Evolutionary conservation across 306 rosid species (phyloP).

Genomic region (Quercus bicolor): DNA sequence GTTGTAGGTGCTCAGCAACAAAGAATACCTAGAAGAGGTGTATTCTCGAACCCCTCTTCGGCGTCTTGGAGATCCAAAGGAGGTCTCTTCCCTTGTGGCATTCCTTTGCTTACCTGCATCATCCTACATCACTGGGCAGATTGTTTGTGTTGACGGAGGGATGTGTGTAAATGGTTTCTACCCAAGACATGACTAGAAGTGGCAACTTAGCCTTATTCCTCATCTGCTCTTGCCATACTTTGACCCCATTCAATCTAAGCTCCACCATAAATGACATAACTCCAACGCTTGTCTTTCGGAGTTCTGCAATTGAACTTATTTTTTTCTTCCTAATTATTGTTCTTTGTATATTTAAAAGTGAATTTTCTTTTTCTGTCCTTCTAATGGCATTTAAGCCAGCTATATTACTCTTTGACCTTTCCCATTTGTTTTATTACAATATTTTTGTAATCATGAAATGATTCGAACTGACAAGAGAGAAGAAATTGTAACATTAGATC

Average conservation of each 20-base stretch:
- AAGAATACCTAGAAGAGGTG: slow-evolving; percentile 60
- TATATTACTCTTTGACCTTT: neutral
- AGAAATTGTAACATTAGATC: neutral
- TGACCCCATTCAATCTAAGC: neutral
- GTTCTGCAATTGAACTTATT: neutral
- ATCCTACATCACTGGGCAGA: slow-evolving; percentile 73
- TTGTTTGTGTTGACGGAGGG: slow-evolving; percentile 76
- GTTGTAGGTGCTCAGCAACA: slow-evolving; percentile 56
- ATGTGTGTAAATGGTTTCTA: slow-evolving; percentile 64
- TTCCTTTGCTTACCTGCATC: slow-evolving; percentile 80
- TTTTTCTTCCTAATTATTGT: neutral
- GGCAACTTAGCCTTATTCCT: slow-evolving; percentile 5
- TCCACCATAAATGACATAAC: neutral
- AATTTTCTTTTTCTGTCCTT: neutral
- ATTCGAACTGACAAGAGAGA: neutral
- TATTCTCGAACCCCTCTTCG: slow-evolving; percentile 66
- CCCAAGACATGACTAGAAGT: slow-evolving; percentile 31
- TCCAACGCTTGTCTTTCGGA: neutral
- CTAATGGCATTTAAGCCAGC: neutral
- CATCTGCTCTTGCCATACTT: neutral
- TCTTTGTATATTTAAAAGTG: neutral
- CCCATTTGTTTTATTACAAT: neutral
- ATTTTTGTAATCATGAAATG: neutral
- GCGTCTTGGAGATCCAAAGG: slow-evolving; percentile 65
- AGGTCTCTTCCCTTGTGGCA: slow-evolving; percentile 68